phyloP scores from a whole-genome alignment of 2,329 filamentous ascomycete species.

The Helotiales sp. region DNA sequence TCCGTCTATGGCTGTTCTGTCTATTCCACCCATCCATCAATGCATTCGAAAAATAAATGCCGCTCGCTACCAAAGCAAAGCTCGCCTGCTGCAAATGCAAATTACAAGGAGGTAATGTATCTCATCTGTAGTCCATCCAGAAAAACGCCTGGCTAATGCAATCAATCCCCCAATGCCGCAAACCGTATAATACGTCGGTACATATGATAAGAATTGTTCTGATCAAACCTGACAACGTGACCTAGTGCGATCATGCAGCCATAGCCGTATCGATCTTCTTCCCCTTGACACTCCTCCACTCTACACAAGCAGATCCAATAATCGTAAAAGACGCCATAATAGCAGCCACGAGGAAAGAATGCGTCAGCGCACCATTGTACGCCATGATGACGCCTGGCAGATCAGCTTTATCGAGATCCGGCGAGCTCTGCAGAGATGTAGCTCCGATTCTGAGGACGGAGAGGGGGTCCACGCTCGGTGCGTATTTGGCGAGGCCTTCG shows the following conservation, averaged over 20 bases:
- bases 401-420: slow-evolving; percentile 53
- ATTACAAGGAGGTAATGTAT: neutral
- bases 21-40: neutral
- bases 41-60: neutral
- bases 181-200: neutral
- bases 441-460: slow-evolving; percentile 55
- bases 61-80: neutral
- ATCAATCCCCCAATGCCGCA: neutral
- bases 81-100: neutral
- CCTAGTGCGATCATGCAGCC: slow-evolving; percentile 27
- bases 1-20: neutral
- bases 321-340: slow-evolving; percentile 54
- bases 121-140: neutral
- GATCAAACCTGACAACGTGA: neutral
- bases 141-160: slow-evolving; percentile 9
- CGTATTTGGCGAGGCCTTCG: slow-evolving; percentile 44
- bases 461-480: slow-evolving; percentile 50
- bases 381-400: slow-evolving; percentile 60
- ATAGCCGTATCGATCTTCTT: slow-evolving; percentile 42
- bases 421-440: slow-evolving; percentile 61
- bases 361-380: slow-evolving; percentile 60
- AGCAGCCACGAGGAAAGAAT: slow-evolving; percentile 60
- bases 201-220: neutral
- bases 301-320: slow-evolving; percentile 49
- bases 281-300: slow-evolving; percentile 60